Base-by-base conservation (phyloP, 1,139 yeast species). In the Meyerozyma sp. region DNA sequence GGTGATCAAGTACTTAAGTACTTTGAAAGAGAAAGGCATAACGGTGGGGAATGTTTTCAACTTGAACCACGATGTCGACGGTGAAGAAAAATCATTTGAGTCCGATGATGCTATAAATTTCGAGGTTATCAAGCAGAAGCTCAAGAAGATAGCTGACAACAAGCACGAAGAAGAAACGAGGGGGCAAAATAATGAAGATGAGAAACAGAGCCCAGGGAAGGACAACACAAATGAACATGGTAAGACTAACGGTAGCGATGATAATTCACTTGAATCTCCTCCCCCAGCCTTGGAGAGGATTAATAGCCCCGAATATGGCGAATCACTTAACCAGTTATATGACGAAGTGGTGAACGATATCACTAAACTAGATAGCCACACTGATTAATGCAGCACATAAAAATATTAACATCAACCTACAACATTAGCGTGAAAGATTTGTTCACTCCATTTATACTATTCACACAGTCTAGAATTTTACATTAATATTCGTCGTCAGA, bases 11-110 rank as follows among this genome's bases (percentile, higher is more conserved):
- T 70, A 77, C 35, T 66, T 84, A 46, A 75, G 73, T 32, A 62
- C 62, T 14, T 63, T 83, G 47, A 79, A 78, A 50, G 61, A 62
- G 14, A 62, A 70, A 32, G 86, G 88, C 0, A 66, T 82, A 13
- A 65, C 75, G 9, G 55, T 84, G 23, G 72, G 73, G 36, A 73
- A 73, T 26, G 62, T 83, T 3, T 84, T 79, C 55, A 68, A 68
- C 41, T 50, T 52, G 46, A 49, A 53, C 20, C 43, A 45, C 4
- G 45, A 40, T 11, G 47, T 35, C 10, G 37, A 29, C 8, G 34
- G 35, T 13, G 38, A 32, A 9, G 45, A 41, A 8, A 39, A 36
- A 14, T 40, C 39, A 8, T 20, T 42, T 18, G 42, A 43, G n/a
- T 46, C 32, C 30, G 42, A 18, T 18, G 43, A 43, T 8, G 45